Evolutionary conservation across 306 rosid genomes (phyloP).

Genomic region (Sechiopsis laciniata): DNA sequence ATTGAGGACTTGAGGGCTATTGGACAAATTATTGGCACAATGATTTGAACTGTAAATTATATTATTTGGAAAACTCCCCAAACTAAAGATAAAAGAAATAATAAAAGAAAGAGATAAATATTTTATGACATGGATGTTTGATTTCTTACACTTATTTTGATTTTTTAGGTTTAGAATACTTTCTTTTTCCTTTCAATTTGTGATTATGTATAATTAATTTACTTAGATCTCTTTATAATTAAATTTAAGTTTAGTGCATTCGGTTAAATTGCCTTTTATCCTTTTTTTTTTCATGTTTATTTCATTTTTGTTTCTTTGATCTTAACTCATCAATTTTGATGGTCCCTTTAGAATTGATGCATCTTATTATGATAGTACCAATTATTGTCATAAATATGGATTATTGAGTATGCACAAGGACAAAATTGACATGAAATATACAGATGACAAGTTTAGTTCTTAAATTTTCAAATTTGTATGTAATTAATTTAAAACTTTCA

Average conservation of each 20-base stretch:
- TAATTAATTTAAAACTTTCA: too few relatives aligned
- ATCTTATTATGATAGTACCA: too few relatives aligned
- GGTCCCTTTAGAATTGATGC: too few relatives aligned
- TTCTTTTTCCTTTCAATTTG: background rate
- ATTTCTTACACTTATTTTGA: too few relatives aligned
- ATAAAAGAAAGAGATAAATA: background rate
- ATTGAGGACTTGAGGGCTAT: background rate
- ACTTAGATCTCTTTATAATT: background rate
- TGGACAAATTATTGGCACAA: conserved; percentile 8
- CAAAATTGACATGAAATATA: too few relatives aligned
- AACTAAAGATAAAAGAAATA: background rate
- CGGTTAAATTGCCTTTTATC: background rate
- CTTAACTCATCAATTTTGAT: too few relatives aligned
- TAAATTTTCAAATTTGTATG: too few relatives aligned
- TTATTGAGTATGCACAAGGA: too few relatives aligned
- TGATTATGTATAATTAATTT: background rate
- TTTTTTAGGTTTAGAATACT: background rate
- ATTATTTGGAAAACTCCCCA: background rate
- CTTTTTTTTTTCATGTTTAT: background rate
- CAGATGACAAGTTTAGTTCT: too few relatives aligned
- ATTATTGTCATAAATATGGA: too few relatives aligned
- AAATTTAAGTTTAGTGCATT: background rate
- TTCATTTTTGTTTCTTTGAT: background rate
- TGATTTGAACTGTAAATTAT: background rate
- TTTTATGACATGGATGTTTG: background rate